phyloP scores from a whole-genome alignment of 495 filamentous ascomycete species.

The Penicillium robsamsonii region DNA sequence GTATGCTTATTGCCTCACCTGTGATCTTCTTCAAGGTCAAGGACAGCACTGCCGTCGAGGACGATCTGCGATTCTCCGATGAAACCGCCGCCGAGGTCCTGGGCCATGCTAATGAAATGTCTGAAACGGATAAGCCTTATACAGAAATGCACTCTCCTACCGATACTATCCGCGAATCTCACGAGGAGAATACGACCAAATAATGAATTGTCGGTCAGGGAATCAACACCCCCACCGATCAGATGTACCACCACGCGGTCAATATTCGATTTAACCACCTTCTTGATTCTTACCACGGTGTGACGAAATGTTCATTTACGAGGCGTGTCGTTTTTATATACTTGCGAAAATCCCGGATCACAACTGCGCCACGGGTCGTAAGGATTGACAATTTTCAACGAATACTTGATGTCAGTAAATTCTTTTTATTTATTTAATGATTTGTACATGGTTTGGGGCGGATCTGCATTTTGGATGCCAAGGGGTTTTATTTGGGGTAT shows the following conservation, averaged over 20 bases:
- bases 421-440: not conserved
- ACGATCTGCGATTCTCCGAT: conserved; percentile 80
- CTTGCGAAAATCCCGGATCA: not conserved
- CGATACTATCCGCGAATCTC: conserved; percentile 5
- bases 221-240: not conserved
- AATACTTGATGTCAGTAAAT: conserved; percentile 2
- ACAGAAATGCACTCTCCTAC: not conserved
- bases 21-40: conserved; percentile 78
- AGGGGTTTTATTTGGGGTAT: not conserved
- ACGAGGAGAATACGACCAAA: not conserved
- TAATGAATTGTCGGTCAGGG: not conserved
- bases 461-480: not conserved
- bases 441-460: conserved; percentile 7
- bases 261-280: conserved; percentile 4
- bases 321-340: conserved; percentile 14
- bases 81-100: conserved; percentile 56
- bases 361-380: not conserved
- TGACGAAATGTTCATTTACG: conserved; percentile 19
- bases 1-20: conserved; percentile 71
- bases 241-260: conserved; percentile 8
- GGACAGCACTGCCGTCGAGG: conserved; percentile 67
- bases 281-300: not conserved
- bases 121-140: conserved; percentile 18
- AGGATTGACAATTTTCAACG: not conserved
- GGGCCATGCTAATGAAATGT: conserved; percentile 18